Percentiles rank a stretch among this genome's conserved stretches.
Evolutionary conservation across 768 basidiomycete species (phyloP).

Genomic region (Amanita subjunquillea): DNA sequence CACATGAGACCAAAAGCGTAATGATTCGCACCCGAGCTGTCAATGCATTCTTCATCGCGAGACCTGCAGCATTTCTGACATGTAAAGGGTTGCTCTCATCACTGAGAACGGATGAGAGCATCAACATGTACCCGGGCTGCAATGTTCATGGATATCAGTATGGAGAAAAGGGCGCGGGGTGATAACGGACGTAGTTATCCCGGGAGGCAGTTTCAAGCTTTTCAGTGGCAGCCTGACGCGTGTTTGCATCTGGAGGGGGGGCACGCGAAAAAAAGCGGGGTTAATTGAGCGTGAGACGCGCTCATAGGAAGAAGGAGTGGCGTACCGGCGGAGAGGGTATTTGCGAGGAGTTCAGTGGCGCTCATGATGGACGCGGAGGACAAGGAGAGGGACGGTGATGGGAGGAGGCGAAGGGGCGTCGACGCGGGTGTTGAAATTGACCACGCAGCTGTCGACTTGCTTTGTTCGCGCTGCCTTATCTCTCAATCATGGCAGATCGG

Average conservation of each 20-base stretch:
- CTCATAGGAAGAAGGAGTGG: constrained; percentile 17
- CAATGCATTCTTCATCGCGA: constrained; percentile 94
- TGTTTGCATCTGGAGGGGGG: constrained; percentile 56
- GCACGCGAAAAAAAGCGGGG: constrained; percentile 13
- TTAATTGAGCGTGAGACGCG: constrained; percentile 18
- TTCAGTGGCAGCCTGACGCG: constrained; percentile 86
- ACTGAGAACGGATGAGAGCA: constrained; percentile 77
- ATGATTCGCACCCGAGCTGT: constrained; percentile 67
- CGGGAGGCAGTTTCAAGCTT: constrained; percentile 79
- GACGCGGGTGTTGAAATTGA: background rate
- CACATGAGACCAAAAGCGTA: constrained; percentile 10
- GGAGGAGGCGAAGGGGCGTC: constrained; percentile 7
- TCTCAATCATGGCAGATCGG: constrained; percentile 46
- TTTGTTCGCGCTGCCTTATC: constrained; percentile 3
- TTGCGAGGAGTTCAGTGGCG: constrained; percentile 82
- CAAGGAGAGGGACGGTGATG: constrained; percentile 5
- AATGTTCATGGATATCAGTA: constrained; percentile 10
- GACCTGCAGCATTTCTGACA: constrained; percentile 89
- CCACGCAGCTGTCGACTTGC: background rate
- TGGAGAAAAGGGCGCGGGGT: constrained; percentile 12
- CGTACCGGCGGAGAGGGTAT: constrained; percentile 86
- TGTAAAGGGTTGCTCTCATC: constrained; percentile 63
- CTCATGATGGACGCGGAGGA: constrained; percentile 56
- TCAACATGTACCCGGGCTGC: constrained; percentile 88
- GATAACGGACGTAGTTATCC: constrained; percentile 79